Conservation (phyloP, 2,329 filamentous ascomycete genomes). For the Fusarium acutatum region DNA sequence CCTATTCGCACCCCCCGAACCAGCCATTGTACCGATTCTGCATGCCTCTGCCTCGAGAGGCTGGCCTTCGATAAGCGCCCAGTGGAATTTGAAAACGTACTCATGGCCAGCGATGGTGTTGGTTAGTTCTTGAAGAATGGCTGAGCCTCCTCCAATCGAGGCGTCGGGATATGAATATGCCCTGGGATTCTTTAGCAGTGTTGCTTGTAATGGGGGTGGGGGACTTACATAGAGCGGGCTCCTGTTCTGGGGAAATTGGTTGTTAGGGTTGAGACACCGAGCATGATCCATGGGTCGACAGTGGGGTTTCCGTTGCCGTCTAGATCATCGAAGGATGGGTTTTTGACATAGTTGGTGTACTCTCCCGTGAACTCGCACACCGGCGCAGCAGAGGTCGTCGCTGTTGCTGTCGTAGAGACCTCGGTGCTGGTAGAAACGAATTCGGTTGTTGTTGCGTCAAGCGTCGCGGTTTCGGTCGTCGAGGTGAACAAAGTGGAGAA, state of each 20-base stretch:
- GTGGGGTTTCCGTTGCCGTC: not conserved
- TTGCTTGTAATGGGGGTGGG: accelerated
- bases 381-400: not conserved
- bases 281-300: not conserved
- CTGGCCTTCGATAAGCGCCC: not conserved
- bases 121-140: not conserved
- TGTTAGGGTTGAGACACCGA: not conserved
- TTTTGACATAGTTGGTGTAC: not conserved
- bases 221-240: not conserved
- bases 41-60: not conserved
- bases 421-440: not conserved
- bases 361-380: not conserved
- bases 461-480: not conserved
- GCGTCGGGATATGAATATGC: not conserved
- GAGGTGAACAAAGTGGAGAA: not conserved
- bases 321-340: not conserved
- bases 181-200: accelerated
- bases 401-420: not conserved
- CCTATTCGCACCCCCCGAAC: not conserved
- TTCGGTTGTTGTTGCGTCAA: not conserved
- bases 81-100: not conserved
- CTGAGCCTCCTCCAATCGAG: not conserved
- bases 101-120: not conserved
- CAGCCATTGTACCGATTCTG: slow-evolving; percentile 33
- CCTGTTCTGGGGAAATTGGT: not conserved